Conservation (phyloP, 495 filamentous ascomycete species). For the Daldinia vernicosa region DNA sequence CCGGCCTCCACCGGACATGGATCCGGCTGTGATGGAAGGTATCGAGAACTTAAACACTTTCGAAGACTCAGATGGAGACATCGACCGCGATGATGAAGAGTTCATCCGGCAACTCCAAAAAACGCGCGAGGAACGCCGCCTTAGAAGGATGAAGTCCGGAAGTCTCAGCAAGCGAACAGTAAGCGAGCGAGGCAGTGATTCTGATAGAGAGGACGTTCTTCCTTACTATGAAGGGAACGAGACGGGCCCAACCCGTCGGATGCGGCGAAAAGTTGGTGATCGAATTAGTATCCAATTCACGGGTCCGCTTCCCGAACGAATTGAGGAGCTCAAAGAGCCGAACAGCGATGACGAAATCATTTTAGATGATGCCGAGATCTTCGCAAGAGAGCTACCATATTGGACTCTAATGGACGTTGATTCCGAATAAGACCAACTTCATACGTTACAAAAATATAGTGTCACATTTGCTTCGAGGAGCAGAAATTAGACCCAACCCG, state of each 20-base stretch:
- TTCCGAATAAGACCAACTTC: conserved; percentile 47
- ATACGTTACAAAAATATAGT: conserved; percentile 34
- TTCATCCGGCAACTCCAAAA: conserved; percentile 43
- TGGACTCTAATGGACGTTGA: conserved; percentile 60
- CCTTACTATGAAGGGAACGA: conserved; percentile 54
- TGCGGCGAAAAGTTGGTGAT: conserved; percentile 59
- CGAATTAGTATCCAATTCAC: conserved; percentile 59
- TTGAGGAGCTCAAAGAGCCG: conserved; percentile 63
- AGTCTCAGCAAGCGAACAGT: conserved; percentile 64
- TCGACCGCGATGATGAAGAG: conserved; percentile 53
- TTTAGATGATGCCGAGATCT: conserved; percentile 51
- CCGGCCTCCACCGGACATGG: conserved; percentile 45
- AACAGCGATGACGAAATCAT: conserved; percentile 59
- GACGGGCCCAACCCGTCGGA: conserved; percentile 55
- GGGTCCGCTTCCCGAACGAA: conserved; percentile 58
- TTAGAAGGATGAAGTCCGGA: conserved; percentile 60
- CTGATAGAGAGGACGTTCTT: conserved; percentile 61
- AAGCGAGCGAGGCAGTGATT: conserved; percentile 62
- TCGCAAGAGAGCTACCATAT: conserved; percentile 59
- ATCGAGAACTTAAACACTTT: conserved; percentile 55
- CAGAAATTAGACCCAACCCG: conserved; percentile 9
- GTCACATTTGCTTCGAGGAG: conserved; percentile 10
- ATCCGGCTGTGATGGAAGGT: conserved; percentile 50
- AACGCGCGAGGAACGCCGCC: conserved; percentile 52
- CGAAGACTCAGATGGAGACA: conserved; percentile 53